phyloP scores from a whole-genome alignment of 1,139 yeast species.

The Meyerozyma athensensis region DNA sequence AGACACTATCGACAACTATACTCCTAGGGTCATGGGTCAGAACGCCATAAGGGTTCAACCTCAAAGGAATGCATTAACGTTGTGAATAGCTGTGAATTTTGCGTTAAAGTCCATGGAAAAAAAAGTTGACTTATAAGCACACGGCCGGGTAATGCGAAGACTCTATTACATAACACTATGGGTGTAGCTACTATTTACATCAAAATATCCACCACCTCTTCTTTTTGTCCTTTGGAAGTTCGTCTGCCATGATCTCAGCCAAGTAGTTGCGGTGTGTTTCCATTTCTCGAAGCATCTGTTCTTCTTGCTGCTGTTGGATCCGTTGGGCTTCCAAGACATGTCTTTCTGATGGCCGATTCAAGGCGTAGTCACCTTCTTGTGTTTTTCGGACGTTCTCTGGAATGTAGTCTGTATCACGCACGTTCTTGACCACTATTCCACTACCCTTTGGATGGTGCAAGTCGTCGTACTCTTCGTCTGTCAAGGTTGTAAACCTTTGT shows the following conservation, averaged over 20 bases:
- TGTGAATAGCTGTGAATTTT: conserved; percentile 64
- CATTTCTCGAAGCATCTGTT: conserved; percentile 54
- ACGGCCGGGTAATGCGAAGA: conserved; percentile 1
- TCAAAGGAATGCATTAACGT: conserved; percentile 66
- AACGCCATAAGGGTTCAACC: conserved; percentile 72
- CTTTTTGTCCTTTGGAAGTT: conserved; percentile 12
- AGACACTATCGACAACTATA: conserved; percentile 39
- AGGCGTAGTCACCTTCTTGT: conserved; percentile 44
- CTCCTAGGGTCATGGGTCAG: conserved; percentile 76
- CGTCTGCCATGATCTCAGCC: conserved; percentile 30
- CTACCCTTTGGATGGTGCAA: conserved; percentile 43
- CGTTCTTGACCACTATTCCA: conserved; percentile 32
- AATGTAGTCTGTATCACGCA: conserved; percentile 40
- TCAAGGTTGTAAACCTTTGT: conserved; percentile 43
- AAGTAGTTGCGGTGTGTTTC: conserved; percentile 33
- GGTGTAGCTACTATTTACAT: background rate
- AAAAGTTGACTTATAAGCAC: background rate
- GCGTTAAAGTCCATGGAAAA: conserved; percentile 41
- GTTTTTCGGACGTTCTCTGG: conserved; percentile 37
- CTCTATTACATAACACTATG: background rate
- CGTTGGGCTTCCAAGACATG: conserved; percentile 76
- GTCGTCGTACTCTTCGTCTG: conserved; percentile 61
- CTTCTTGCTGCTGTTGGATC: conserved; percentile 66
- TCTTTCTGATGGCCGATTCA: conserved; percentile 66
- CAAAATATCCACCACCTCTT: conserved; percentile 27